phyloP scores from a whole-genome alignment of 108 stramenopile genomes.

The Nannochloropsis oceanica region DNA sequence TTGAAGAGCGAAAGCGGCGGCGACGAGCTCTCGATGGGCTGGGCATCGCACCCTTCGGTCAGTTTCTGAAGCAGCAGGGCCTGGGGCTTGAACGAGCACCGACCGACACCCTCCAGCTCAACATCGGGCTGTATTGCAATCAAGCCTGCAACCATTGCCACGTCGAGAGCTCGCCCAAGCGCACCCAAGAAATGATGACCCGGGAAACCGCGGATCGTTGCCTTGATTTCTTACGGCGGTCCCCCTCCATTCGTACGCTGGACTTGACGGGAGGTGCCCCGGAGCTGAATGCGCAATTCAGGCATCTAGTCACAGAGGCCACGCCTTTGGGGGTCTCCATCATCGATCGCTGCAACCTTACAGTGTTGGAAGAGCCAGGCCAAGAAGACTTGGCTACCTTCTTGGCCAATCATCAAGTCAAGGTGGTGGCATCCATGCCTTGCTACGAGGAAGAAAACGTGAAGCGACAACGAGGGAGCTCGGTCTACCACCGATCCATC shows the following conservation, averaged over 20 bases:
- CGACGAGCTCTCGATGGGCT: conserved; percentile 66
- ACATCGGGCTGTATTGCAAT: conserved; percentile 94
- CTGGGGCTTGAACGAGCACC: conserved; percentile 7
- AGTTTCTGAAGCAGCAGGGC: conserved; percentile 39
- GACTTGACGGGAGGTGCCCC: conserved; percentile 95
- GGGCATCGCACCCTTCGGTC: conserved; percentile 58
- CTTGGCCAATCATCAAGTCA: conserved; percentile 57
- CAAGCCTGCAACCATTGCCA: conserved; percentile 43
- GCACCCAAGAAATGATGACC: conserved; percentile 55
- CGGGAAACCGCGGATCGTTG: conserved; percentile 69
- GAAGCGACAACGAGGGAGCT: conserved; percentile 77
- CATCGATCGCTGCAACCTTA: conserved; percentile 93
- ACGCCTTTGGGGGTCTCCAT: conserved; percentile 51
- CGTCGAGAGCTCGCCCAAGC: conserved; percentile 73
- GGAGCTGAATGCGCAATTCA: conserved; percentile 73
- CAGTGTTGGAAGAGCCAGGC: conserved; percentile 79
- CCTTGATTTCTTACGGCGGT: conserved; percentile 52
- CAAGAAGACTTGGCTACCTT: conserved; percentile 85
- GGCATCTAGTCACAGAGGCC: conserved; percentile 67
- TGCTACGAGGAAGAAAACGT: conserved; percentile 86
- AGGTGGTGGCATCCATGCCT: conserved; percentile 72
- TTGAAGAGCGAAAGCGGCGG: conserved; percentile 63
- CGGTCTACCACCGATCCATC: conserved; percentile 82
- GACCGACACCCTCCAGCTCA: conserved; percentile 66
- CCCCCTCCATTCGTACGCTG: conserved; percentile 63